Conservation (phyloP, 176 grass and related monocot genomes). For the Oryza officinalis region DNA sequence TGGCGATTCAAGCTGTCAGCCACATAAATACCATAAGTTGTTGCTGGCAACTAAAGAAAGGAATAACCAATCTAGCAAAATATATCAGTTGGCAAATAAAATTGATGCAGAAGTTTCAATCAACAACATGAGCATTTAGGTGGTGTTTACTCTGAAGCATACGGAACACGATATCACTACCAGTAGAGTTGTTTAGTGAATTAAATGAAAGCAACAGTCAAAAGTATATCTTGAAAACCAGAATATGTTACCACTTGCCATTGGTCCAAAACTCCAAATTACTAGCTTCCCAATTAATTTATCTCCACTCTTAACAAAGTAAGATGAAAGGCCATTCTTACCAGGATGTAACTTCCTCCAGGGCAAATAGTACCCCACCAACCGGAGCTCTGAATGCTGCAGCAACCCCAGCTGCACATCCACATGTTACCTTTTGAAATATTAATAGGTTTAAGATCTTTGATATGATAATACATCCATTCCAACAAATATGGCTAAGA, state of each 20-base stretch:
- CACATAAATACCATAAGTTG: conserved; percentile 4
- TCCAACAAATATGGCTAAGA: background rate
- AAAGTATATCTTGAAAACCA: background rate
- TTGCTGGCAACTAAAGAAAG: background rate
- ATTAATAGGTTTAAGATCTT: conserved; percentile 55
- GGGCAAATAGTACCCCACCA: conserved; percentile 93
- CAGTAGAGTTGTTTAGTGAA: background rate
- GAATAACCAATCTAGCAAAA: background rate
- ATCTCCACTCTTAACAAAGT: conserved; percentile 8
- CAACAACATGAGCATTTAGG: conserved; percentile 4
- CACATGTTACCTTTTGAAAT: conserved; percentile 99
- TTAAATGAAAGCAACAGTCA: background rate
- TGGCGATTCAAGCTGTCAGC: conserved; percentile 4
- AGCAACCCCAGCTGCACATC: conserved; percentile 99
- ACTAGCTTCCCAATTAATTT: background rate
- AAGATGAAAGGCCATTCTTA: conserved; percentile 35
- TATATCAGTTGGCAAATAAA: background rate
- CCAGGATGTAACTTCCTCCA: conserved; percentile 99
- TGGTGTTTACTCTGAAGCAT: background rate
- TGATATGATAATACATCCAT: conserved; percentile 31
- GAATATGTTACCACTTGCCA: background rate
- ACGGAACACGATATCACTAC: background rate
- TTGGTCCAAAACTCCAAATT: background rate
- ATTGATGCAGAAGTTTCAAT: background rate
- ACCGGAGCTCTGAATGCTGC: conserved; percentile 98